Base-by-base conservation (phyloP, 2,329 filamentous ascomycete species). In the Trichoderma gracile region DNA sequence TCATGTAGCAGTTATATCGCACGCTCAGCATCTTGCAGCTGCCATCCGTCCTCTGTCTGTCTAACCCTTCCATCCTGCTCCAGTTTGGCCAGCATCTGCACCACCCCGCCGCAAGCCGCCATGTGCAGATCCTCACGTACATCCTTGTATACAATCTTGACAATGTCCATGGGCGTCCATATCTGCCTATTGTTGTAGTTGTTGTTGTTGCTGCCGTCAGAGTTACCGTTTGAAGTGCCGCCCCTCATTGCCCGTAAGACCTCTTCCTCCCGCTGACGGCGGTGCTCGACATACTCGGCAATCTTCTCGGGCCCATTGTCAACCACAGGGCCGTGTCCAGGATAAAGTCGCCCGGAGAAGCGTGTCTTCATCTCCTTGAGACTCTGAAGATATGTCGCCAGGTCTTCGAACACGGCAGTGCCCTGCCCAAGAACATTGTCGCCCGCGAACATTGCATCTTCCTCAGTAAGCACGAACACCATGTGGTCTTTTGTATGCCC, bases 341-440 rank as follows among this genome's bases (percentile, higher is more conserved):
- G 94, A 74, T 97, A 98, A 2, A 88, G 92, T 54, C 86, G 81
- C 1, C 90, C 89, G 0, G 76, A 76, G 69, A 91, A 91, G 7
- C 87, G 78, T 23, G 77, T 75, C 52, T 81, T 80, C 92, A 96
- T 95, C 68, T 81, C 82, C 45, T 86, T 81, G 14, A 97, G 79
- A 65, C 87, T 92, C 21, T 75, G 73, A 67, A 96, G 79, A 73
- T 96, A 97, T 0, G 79, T 78, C 1, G 78, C 75, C 9, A 96
- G 80, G 68, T 95, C 86, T 74, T 96, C 91, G 69, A 96, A 96
- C 0, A 95, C 91, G 3, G 90, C 88, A 2, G 91, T 96, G 14
- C 92, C 92, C 66, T 96, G 91, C 1, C 93, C 93, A 2, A 97
- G 82, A 1, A 97, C 89, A 73, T 94, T 96, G 76, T 97, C 93